Conservation (phyloP, 345 rosid species). For the Hibiscus mutabilis region DNA sequence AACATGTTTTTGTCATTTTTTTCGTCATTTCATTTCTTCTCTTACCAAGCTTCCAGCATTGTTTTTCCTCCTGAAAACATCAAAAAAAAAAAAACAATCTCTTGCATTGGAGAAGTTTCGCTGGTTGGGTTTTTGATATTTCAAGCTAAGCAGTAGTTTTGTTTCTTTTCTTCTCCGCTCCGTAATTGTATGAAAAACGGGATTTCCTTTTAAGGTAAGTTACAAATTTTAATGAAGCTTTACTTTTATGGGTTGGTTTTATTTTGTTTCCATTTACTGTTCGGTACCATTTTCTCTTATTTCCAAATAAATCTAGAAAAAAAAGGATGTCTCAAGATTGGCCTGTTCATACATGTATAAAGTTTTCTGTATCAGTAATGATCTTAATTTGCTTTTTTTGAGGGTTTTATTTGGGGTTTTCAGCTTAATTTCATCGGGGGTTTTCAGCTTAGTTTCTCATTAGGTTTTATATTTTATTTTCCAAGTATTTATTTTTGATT, state of each 20-base stretch:
- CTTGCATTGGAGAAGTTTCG: background rate
- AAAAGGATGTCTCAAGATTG: background rate
- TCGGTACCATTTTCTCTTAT: background rate
- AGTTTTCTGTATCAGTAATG: background rate
- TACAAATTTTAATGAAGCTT: background rate
- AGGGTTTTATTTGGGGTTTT: too few relatives aligned
- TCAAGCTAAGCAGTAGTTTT: background rate
- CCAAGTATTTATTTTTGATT: background rate
- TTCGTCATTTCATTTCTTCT: background rate
- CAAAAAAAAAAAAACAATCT: background rate
- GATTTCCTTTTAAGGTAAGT: background rate
- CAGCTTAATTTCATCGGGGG: background rate
- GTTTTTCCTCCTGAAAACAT: background rate
- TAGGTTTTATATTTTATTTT: conserved; percentile 3
- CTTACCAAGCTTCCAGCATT: background rate
- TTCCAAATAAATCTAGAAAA: background rate
- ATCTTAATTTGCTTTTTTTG: background rate
- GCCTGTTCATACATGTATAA: background rate
- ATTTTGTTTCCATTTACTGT: background rate
- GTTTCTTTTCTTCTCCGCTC: background rate
- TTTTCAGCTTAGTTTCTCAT: background rate
- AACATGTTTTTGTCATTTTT: background rate
- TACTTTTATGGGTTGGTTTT: background rate
- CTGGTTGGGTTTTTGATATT: background rate
- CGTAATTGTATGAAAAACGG: background rate